Evolutionary conservation across 176 grass and related monocot genomes (phyloP).

Genomic region (Aegilops longissima): DNA sequence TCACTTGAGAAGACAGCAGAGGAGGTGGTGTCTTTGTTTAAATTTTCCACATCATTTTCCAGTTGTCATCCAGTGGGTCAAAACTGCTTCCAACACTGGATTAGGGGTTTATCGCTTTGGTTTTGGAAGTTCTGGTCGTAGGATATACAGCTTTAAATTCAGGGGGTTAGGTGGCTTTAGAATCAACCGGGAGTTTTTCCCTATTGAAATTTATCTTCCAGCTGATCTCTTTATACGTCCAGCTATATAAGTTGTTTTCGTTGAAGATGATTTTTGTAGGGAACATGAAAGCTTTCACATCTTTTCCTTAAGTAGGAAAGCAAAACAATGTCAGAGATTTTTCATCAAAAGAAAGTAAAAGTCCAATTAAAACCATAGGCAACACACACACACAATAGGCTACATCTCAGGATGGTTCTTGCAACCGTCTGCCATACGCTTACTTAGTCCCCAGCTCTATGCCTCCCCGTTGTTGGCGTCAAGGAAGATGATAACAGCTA

Average conservation of each 20-base stretch:
- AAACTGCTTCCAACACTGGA: slow-evolving; percentile 1
- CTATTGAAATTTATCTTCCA: background rate
- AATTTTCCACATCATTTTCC: background rate
- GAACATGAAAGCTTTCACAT: no score
- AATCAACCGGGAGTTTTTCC: background rate
- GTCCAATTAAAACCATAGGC: background rate
- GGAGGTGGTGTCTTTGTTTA: background rate
- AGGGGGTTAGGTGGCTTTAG: background rate
- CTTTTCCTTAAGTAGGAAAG: background rate
- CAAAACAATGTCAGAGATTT: background rate
- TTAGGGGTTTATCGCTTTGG: background rate
- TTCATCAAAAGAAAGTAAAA: background rate
- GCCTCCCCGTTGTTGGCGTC: background rate
- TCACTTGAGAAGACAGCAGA: background rate
- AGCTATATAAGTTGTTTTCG: no score
- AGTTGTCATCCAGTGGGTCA: background rate
- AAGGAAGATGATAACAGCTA: background rate
- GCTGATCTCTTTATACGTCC: background rate
- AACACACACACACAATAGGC: background rate
- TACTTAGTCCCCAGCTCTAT: background rate
- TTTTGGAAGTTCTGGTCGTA: background rate
- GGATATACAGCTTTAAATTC: background rate
- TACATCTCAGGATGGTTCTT: background rate
- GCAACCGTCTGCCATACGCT: background rate
- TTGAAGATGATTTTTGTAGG: no score